phyloP scores from a whole-genome alignment of 2,329 filamentous ascomycete species.

The Metarhizium anisopliae region DNA sequence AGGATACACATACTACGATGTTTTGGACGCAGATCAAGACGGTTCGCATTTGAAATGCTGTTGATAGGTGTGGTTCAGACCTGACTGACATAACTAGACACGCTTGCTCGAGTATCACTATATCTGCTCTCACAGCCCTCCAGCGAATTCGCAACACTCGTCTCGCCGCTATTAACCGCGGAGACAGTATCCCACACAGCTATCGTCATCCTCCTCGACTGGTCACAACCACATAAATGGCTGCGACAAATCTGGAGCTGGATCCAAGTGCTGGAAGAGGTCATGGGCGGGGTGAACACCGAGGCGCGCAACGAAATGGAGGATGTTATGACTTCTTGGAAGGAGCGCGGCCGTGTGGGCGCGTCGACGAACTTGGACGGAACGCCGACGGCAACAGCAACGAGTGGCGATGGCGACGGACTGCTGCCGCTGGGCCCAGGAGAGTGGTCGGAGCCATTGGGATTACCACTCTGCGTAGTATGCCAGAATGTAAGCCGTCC shows the following conservation, averaged over 20 bases:
- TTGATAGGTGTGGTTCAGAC: background rate
- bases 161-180: constrained; percentile 76
- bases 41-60: constrained; percentile 40
- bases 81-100: constrained; percentile 49
- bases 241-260: constrained; percentile 80
- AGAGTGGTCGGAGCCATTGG: constrained; percentile 87
- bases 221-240: constrained; percentile 91
- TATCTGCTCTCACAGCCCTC: constrained; percentile 85
- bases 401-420: constrained; percentile 51
- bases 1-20: constrained; percentile 92
- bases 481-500: constrained; percentile 67
- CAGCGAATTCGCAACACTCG: constrained; percentile 69
- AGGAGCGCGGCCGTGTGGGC: constrained; percentile 62
- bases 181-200: constrained; percentile 79
- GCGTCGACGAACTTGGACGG: constrained; percentile 55
- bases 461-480: constrained; percentile 84
- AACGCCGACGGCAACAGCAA: constrained; percentile 44
- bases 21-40: constrained; percentile 88
- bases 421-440: constrained; percentile 74
- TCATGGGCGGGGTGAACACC: constrained; percentile 63
- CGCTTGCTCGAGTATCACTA: constrained; percentile 77
- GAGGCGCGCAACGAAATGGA: constrained; percentile 79
- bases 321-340: constrained; percentile 73
- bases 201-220: constrained; percentile 87
- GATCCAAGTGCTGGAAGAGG: constrained; percentile 73